phyloP scores from a whole-genome alignment of 306 rosid genomes.

The Quercus variabilis region DNA sequence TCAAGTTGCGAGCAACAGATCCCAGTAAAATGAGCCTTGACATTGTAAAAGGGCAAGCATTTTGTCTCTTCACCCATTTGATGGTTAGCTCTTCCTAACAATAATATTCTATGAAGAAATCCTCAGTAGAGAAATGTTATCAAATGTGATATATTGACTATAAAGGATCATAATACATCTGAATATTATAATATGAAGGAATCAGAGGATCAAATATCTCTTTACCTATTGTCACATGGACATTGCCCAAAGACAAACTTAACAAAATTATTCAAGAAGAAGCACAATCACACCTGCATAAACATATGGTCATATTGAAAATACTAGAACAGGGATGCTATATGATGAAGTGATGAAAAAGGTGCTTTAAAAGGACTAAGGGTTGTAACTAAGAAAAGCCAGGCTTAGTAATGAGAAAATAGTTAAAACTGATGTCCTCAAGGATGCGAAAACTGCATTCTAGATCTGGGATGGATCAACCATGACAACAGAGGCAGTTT shows the following conservation, averaged over 20 bases:
- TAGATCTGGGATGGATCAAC: neutral
- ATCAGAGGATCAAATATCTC: too few relatives aligned
- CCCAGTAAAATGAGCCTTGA: too few relatives aligned
- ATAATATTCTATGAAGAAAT: too few relatives aligned
- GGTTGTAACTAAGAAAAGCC: neutral
- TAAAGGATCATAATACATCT: neutral
- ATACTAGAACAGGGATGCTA: neutral
- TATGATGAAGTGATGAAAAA: neutral
- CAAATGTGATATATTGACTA: neutral
- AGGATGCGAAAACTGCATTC: neutral
- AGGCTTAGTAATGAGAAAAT: neutral
- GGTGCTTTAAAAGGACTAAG: neutral
- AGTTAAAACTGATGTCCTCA: neutral
- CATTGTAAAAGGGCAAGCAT: too few relatives aligned
- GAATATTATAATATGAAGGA: too few relatives aligned
- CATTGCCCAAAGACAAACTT: neutral
- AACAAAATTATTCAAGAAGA: neutral
- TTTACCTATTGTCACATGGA: neutral
- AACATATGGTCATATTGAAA: neutral
- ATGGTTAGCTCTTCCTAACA: too few relatives aligned
- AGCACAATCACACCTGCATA: neutral
- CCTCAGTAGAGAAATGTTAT: neutral
- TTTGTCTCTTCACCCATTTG: too few relatives aligned
- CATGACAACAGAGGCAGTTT: neutral
- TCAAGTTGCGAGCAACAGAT: too few relatives aligned